A percentile compares a stretch with the other conserved stretches of the same genome.
Conservation (phyloP, 1,284 basidiomycete species). For the Cutaneotrichosporon cutaneum region DNA sequence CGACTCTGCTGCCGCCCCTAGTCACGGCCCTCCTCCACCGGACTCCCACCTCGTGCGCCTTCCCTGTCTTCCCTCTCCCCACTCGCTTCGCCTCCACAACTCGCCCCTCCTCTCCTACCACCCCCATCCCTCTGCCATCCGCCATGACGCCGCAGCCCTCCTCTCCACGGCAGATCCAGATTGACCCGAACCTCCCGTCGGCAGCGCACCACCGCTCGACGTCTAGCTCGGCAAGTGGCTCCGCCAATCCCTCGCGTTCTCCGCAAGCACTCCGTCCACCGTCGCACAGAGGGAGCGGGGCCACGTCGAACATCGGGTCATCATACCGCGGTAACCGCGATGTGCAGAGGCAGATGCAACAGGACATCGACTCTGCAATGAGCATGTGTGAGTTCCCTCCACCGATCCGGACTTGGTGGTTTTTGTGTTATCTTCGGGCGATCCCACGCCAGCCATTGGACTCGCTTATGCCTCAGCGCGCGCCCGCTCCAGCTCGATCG, state of each 20-base stretch:
- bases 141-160: constrained; percentile 26
- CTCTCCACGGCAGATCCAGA: constrained; percentile 35
- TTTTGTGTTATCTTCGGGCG: not conserved
- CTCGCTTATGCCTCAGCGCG: constrained; percentile 28
- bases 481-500: constrained; percentile 45
- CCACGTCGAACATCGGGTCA: constrained; percentile 7
- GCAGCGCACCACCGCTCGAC: constrained; percentile 24
- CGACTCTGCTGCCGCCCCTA: not conserved
- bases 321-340: constrained; percentile 32
- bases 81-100: not conserved
- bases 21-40: not conserved
- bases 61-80: constrained; percentile 13
- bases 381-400: constrained; percentile 44
- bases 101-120: not conserved
- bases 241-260: constrained; percentile 23
- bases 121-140: not conserved
- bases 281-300: constrained; percentile 8
- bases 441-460: not conserved
- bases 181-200: constrained; percentile 29
- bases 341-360: constrained; percentile 46
- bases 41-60: too few species aligned
- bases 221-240: constrained; percentile 13
- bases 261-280: constrained; percentile 30
- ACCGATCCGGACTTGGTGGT: not conserved
- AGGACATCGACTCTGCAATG: constrained; percentile 51